Percentiles rank a stretch among this genome's conserved stretches.
phyloP scores from a whole-genome alignment of 2,329 filamentous ascomycete species.

The Fusarium pininemorale region DNA sequence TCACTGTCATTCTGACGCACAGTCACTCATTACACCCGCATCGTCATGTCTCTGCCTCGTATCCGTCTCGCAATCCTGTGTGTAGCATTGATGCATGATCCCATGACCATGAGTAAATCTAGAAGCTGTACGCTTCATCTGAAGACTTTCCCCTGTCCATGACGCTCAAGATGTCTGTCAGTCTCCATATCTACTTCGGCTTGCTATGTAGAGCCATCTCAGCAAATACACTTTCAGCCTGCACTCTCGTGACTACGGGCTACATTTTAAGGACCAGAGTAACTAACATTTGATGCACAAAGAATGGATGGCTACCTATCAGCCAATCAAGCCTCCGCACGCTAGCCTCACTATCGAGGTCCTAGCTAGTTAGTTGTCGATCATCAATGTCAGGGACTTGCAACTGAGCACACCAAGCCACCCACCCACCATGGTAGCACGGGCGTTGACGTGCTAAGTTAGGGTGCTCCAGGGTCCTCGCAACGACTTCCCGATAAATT shows the following conservation, averaged over 20 bases:
- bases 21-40: neutral
- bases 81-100: neutral
- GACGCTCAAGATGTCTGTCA: neutral
- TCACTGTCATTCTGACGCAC: neutral
- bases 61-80: neutral
- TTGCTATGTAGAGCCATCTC: neutral
- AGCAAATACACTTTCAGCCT: neutral
- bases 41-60: neutral
- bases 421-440: neutral
- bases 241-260: neutral
- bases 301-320: neutral
- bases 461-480: slow-evolving; percentile 6
- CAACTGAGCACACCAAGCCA: slow-evolving; percentile 4
- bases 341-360: neutral
- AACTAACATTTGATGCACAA: neutral
- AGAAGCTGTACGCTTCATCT: neutral
- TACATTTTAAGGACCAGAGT: neutral
- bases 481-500: slow-evolving; percentile 29
- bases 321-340: neutral
- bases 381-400: slow-evolving; percentile 20
- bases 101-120: neutral
- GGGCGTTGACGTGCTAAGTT: neutral
- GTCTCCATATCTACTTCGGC: neutral
- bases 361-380: slow-evolving; percentile 29
- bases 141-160: neutral